Evolutionary conservation across 805 yeast genomes (phyloP).

Genomic region (Saccharomycopsis microspora): DNA sequence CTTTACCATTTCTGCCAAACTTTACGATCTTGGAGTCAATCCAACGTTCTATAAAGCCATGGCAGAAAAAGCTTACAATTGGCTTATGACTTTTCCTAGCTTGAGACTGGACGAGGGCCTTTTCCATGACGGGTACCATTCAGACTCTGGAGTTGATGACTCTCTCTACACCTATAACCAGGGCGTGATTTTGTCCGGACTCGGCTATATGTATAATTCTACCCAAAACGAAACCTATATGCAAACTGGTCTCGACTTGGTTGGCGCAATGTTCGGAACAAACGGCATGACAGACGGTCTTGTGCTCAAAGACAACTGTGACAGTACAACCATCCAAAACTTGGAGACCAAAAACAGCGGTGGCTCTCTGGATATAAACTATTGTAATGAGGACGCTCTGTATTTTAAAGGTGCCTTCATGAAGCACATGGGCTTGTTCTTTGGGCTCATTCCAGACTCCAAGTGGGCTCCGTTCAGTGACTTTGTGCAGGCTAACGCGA

Average conservation of each 20-base stretch:
- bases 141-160: neutral
- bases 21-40: too few relatives aligned
- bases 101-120: neutral
- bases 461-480: neutral
- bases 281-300: neutral
- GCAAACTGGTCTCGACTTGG: neutral
- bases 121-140: constrained; percentile 2
- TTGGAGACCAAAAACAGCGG: neutral
- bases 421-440: neutral
- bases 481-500: constrained; percentile 1
- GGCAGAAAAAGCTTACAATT: neutral
- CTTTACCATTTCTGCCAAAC: too few relatives aligned
- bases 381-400: neutral
- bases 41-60: neutral
- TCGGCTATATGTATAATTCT: neutral
- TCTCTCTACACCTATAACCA: neutral
- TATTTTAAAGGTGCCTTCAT: constrained; percentile 2
- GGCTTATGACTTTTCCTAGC: neutral
- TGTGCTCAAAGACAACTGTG: neutral
- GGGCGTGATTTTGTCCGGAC: neutral
- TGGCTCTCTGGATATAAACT: neutral
- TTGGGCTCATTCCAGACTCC: neutral
- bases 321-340: neutral
- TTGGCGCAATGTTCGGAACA: neutral
- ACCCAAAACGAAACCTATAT: neutral